These are phyloP conservation scores for Pseudomonodictys pantanalensis DNA, from an alignment of 495 filamentous ascomycete genomes.

Conservation along the genomic window DNA sequence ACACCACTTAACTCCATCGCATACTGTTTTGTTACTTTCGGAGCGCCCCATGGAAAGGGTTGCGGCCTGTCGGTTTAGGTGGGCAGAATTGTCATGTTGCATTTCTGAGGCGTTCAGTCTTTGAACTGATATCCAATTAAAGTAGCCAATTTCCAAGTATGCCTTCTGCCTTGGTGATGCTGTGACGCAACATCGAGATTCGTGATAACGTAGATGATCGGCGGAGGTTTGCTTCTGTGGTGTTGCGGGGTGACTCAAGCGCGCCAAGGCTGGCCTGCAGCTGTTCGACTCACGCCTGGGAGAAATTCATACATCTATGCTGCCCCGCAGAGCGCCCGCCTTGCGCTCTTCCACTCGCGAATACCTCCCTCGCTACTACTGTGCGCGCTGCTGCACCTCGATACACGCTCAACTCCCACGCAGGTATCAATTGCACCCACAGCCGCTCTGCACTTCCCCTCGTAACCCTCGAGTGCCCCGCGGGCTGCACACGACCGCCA, in stretches of 20 bases:
- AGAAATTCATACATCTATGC: constrained; percentile 21
- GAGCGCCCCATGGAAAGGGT: too few species aligned
- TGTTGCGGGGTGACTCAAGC: constrained; percentile 19
- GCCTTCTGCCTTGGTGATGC: neutral
- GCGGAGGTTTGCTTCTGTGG: neutral
- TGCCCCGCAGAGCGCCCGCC: constrained; percentile 22
- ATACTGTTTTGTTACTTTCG: neutral
- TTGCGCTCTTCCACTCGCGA: constrained; percentile 18
- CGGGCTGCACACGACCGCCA: constrained; percentile 16
- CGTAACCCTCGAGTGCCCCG: neutral
- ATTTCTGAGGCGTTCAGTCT: constrained; percentile 17
- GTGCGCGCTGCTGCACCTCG: neutral
- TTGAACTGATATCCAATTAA: neutral
- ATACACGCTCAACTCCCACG: neutral
- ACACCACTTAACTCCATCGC: neutral
- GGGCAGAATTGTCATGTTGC: constrained; percentile 2
- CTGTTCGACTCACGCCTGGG: constrained; percentile 18
- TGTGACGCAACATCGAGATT: neutral
- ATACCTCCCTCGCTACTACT: neutral
- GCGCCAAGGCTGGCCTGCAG: constrained; percentile 8
- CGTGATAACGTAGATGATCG: neutral
- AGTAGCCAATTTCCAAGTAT: neutral
- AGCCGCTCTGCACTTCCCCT: neutral
- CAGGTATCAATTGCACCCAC: neutral
- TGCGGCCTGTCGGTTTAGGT: neutral